Evolutionary conservation across 2,329 filamentous ascomycete genomes (phyloP).

Genomic region (Hymenotorrendiella dingleyae): DNA sequence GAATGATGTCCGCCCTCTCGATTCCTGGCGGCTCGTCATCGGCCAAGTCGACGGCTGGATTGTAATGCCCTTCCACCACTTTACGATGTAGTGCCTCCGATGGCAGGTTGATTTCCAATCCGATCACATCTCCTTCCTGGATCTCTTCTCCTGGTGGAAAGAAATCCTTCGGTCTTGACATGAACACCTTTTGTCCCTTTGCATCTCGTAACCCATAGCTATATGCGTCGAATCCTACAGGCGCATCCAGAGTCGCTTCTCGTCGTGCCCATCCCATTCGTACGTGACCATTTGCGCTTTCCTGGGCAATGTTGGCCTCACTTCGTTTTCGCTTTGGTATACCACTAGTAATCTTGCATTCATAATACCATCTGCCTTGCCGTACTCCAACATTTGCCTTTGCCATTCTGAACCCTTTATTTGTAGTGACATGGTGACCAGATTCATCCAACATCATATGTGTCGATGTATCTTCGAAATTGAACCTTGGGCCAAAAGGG

Average conservation of each 20-base stretch:
- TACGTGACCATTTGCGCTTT: conserved; percentile 48
- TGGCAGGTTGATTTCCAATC: conserved; percentile 85
- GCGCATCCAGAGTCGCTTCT: conserved; percentile 75
- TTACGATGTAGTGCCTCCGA: conserved; percentile 81
- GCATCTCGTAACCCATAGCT: conserved; percentile 91
- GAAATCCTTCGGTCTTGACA: conserved; percentile 88
- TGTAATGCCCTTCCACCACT: conserved; percentile 80
- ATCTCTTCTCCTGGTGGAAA: conserved; percentile 74
- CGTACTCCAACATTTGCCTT: conserved; percentile 85
- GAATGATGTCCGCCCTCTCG: conserved; percentile 74
- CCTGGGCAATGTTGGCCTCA: conserved; percentile 16
- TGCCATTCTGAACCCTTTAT: conserved; percentile 88
- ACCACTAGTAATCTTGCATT: conserved; percentile 82
- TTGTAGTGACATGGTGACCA: conserved; percentile 74
- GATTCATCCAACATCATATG: conserved; percentile 77
- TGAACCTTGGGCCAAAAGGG: conserved; percentile 79
- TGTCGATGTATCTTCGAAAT: conserved; percentile 84
- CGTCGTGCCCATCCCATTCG: conserved; percentile 81
- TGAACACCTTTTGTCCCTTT: conserved; percentile 84
- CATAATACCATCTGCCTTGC: conserved; percentile 89
- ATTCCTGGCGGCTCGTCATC: conserved; percentile 44
- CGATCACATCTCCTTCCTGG: conserved; percentile 86
- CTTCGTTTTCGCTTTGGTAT: conserved; percentile 40
- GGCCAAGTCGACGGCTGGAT: conserved; percentile 72
- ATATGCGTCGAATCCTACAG: conserved; percentile 84